Evolutionary conservation across 768 basidiomycete species (phyloP).

Genomic region (Pleurotus djamor): DNA sequence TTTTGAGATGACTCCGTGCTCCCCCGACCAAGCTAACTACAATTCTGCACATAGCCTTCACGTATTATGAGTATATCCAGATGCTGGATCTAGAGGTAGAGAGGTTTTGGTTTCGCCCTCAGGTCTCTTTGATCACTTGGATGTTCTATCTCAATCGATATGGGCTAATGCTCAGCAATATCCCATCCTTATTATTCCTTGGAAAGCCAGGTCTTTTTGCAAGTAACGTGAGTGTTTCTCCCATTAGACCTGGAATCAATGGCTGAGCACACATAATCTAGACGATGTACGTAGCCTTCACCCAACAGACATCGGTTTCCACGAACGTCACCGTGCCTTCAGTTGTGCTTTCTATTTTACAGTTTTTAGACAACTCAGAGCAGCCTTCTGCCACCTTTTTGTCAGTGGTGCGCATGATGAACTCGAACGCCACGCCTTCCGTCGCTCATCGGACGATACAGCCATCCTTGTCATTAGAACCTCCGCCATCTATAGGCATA

Average conservation of each 20-base stretch:
- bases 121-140: constrained; percentile 25
- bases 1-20: too few relatives aligned
- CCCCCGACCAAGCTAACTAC: too few relatives aligned
- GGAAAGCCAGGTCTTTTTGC: not conserved
- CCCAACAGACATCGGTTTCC: not conserved
- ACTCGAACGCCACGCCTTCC: not conserved
- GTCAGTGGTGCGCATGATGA: not conserved
- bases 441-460: not conserved
- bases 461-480: not conserved
- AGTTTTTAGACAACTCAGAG: not conserved
- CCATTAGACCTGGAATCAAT: not conserved
- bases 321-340: not conserved
- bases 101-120: constrained; percentile 35
- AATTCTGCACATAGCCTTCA: constrained; percentile 21
- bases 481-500: not conserved
- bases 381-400: not conserved
- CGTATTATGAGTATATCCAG: constrained; percentile 42
- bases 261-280: not conserved
- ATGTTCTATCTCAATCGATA: constrained; percentile 44
- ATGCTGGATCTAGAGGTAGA: constrained; percentile 40
- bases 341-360: not conserved
- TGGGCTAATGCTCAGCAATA: constrained; percentile 29
- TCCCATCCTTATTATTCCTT: constrained; percentile 23
- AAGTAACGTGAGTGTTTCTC: not conserved
- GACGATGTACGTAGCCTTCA: not conserved